Evolutionary conservation across 2,329 filamentous ascomycete genomes (phyloP), one percentile per base, ranked within the genome.

Genomic region (Trichoderma sp.): DNA sequence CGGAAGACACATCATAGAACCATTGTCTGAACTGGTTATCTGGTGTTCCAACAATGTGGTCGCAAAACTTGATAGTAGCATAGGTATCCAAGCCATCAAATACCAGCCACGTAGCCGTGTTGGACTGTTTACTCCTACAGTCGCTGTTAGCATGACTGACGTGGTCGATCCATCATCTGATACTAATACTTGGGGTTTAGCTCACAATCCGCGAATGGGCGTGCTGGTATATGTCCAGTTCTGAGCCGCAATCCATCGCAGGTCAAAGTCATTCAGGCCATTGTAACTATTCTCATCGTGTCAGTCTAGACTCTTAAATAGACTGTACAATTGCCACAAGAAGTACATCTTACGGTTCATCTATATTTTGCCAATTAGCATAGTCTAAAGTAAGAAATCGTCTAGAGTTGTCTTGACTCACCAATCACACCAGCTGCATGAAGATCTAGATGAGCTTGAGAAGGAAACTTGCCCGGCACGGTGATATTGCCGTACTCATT

Each of bases 81-180:
- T 88, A 89, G 0, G 87, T 89, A 70, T 90, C 87, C 2, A 89
- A 78, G 7, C 87, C 87, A 67, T 89, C 83, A 76, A 89, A 89
- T 0, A 88, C 78, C 1, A 89, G 80, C 79, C 83, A 89, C 3
- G 83, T 86, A 5, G 72, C 79, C 2, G 74, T 74, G 12, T 35
- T 25, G 4, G 53, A n/a, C 1, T 68, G 45, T 25, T 63, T 66
- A 29, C 32, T 37, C 80, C 15, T 77, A 76, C 3, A 52, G 45
- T 72, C 68, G 37, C 4, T 61, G 58, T 56, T 48, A 37, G 70
- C 71, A 48, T 32, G 45, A 22, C 3, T 7, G 13, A 10, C 4
- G 9, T 17, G 9, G 5, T 32, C 4, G 4, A 19, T 22, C 2
- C 17, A n/a, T 5, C 59, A n/a, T 53, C 68, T 13, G n/a, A n/a